Conservation (phyloP, 768 basidiomycete genomes). For the Coprinopsis sp. region DNA sequence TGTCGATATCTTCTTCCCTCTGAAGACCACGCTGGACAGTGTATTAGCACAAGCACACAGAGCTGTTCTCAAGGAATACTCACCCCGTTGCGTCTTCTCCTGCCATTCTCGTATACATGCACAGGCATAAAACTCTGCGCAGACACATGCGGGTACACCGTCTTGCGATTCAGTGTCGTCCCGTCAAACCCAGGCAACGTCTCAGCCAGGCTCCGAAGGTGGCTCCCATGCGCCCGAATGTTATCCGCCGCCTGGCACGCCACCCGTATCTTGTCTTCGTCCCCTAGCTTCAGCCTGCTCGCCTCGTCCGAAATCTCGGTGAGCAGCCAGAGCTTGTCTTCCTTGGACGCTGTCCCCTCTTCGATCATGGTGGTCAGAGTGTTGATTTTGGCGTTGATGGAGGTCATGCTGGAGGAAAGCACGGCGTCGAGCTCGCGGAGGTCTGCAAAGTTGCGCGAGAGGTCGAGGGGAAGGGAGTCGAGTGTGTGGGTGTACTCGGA, state of each 20-base stretch:
- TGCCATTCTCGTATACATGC: constrained; percentile 55
- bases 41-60: too few relatives aligned
- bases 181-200: constrained; percentile 62
- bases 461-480: constrained; percentile 88
- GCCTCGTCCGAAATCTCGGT: constrained; percentile 95
- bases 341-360: constrained; percentile 49
- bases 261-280: constrained; percentile 97
- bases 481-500: constrained; percentile 87
- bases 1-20: constrained; percentile 64
- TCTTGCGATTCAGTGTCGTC: constrained; percentile 52
- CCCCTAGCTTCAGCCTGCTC: constrained; percentile 82
- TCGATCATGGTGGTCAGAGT: constrained; percentile 75
- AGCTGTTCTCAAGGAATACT: constrained; percentile 48
- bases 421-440: constrained; percentile 98
- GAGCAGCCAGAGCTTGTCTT: constrained; percentile 81
- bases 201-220: constrained; percentile 59
- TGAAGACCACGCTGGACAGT: constrained; percentile 54
- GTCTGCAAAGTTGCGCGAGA: constrained; percentile 93
- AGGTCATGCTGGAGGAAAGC: constrained; percentile 79
- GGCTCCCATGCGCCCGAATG: constrained; percentile 59
- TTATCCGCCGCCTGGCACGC: constrained; percentile 89
- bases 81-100: constrained; percentile 54
- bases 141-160: constrained; percentile 74
- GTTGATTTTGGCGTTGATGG: constrained; percentile 77
- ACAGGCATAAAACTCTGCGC: constrained; percentile 63